Percentiles rank a stretch among this genome's conserved stretches.
Evolutionary conservation across 345 rosid species (phyloP).

Genomic region (Citrus unshiu): DNA sequence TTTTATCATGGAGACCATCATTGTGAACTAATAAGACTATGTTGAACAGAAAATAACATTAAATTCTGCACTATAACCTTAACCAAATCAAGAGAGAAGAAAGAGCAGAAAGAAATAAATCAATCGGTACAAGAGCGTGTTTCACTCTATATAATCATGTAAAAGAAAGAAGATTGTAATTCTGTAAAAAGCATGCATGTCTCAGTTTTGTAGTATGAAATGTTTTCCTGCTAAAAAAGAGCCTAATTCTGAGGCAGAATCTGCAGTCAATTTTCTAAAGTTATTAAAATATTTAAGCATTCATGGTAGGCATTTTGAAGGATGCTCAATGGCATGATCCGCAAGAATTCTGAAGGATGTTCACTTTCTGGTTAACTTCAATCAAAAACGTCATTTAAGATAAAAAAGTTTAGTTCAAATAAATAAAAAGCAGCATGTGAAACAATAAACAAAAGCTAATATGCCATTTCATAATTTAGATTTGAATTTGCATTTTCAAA

Average conservation of each 20-base stretch:
- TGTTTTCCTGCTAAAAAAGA: not conserved
- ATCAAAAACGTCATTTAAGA: not conserved
- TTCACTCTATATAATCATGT: not conserved
- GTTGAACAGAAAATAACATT: not conserved
- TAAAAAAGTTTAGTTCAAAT: not conserved
- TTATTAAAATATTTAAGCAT: too few species aligned
- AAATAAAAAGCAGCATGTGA: not conserved
- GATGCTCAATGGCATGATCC: not conserved
- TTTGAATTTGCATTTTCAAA: not conserved
- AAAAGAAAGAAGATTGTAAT: not conserved
- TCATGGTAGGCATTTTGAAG: not conserved
- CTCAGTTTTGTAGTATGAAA: not conserved
- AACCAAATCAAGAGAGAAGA: not conserved
- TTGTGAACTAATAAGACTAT: not conserved
- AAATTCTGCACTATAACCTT: not conserved
- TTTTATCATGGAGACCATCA: not conserved
- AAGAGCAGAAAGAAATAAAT: not conserved
- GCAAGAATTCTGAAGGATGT: not conserved
- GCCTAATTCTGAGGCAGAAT: not conserved
- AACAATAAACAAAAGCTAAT: not conserved
- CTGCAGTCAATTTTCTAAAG: not conserved
- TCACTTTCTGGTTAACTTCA: not conserved
- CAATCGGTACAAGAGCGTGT: not conserved
- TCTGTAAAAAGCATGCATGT: not conserved
- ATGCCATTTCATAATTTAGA: not conserved